Evolutionary conservation across 1,139 yeast species (phyloP).

Genomic region (Meyerozyma guilliermondii): DNA sequence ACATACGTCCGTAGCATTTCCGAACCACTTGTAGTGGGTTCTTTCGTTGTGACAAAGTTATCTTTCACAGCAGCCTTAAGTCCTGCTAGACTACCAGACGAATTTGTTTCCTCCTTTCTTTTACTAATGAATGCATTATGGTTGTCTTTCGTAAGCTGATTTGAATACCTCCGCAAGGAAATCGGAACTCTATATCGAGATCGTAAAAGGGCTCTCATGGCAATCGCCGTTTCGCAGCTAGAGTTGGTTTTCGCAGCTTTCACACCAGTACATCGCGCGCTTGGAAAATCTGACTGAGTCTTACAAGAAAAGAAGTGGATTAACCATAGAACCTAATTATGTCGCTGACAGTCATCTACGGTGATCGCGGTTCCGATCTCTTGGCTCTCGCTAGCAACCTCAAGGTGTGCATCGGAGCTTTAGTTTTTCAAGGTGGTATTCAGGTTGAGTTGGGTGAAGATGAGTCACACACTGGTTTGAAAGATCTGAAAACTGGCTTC

Average conservation of each 20-base stretch:
- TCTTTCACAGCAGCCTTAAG: conserved; percentile 55
- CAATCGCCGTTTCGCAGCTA: background rate
- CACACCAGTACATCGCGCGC: background rate
- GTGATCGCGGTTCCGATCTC: conserved; percentile 14
- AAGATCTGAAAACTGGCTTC: conserved; percentile 33
- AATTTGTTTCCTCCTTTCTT: background rate
- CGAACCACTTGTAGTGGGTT: conserved; percentile 77
- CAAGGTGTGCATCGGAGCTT: conserved; percentile 54
- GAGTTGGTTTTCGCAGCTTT: background rate
- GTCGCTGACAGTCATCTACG: conserved; percentile 2
- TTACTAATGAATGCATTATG: background rate
- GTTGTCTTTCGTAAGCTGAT: background rate
- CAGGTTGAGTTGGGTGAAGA: conserved; percentile 23
- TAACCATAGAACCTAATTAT: background rate
- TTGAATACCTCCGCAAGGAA: background rate
- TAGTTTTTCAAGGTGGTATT: conserved; percentile 28
- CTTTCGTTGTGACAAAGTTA: conserved; percentile 62
- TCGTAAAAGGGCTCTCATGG: background rate
- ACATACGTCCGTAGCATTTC: conserved; percentile 48
- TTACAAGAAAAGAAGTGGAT: background rate
- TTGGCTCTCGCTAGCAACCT: conserved; percentile 50
- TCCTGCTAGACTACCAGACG: background rate
- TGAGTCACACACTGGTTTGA: conserved; percentile 30
- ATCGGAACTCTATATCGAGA: background rate
- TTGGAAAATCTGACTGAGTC: background rate